Percentiles rank a stretch among this genome's conserved stretches.
Evolutionary conservation across 169 alveolate genomes (phyloP).

Genomic region (Perkinsus chesapeaki): DNA sequence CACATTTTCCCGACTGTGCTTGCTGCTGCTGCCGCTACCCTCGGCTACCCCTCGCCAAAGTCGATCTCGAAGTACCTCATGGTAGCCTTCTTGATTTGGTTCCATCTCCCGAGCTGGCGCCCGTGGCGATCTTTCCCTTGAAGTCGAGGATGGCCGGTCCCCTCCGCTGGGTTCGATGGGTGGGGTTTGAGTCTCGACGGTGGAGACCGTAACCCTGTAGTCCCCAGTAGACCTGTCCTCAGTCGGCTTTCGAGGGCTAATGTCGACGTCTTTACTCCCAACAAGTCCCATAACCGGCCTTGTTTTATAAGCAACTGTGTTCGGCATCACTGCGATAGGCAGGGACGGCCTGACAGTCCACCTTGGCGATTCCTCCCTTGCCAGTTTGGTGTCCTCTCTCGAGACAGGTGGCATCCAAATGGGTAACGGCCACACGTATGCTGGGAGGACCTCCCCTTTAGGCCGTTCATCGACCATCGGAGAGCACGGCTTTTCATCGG

Average conservation of each 20-base stretch:
- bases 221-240: neutral
- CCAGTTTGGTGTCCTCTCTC: no score
- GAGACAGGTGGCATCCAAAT: no score
- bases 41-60: neutral
- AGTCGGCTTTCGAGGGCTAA: neutral
- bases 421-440: neutral
- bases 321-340: no score
- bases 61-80: neutral
- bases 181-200: neutral
- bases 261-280: neutral
- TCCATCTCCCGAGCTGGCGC: no score
- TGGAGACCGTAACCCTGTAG: neutral
- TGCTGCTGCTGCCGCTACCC: neutral
- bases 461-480: neutral
- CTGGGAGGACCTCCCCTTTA: neutral
- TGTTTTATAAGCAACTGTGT: neutral
- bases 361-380: no score
- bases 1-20: neutral
- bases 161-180: neutral
- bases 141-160: no score
- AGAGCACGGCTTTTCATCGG: neutral
- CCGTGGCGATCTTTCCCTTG: no score
- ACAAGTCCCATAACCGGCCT: no score
- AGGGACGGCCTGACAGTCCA: no score
- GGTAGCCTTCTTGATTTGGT: no score